Evolutionary conservation across 1,284 basidiomycete species (phyloP), one percentile per base, ranked within the genome.

Genomic region (Veloporphyrellus conicus): DNA sequence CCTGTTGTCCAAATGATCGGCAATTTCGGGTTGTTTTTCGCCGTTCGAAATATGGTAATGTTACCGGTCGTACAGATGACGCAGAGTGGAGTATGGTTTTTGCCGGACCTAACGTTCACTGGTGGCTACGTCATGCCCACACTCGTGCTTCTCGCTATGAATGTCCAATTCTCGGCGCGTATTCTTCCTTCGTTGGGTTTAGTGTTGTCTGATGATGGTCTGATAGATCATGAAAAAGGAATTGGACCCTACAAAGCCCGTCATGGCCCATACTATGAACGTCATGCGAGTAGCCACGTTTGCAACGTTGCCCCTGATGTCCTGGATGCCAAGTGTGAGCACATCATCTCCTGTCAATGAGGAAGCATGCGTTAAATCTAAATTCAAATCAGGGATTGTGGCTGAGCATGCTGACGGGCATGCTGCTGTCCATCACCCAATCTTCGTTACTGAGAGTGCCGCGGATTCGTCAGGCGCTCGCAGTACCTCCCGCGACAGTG

Each of bases 1-100:
- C 82, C 86, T 7, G 63, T 91, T 45, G 58, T 84, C 3, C 92
- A 96, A 64, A 69, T 93, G 35, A 84, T 91, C 1, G 73, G 93
- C 40, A 88, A 90, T 54, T 71, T 97, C 41, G 82, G 85, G 23
- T 75, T 93, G 71, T 99, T 97, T 77, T 85, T 93, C 55, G 92
- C 82, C 14, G 67, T 97, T 40, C 81, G 82, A 63, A 72, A 71
- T 32, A 77, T 98, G 71, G 87, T 86, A 49, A 72, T 75, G 41
- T 67, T 84, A 20, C 90, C 88, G 0, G 63, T 95, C 25, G 74
- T 77, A 37, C 87, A 88, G 64, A 69, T 98, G 57, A 77, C 81
- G 56, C 71, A 81, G 53, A 93, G 91, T 50, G 93, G 94, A 1
- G 68, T 93, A 15, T 73, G 68, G 36, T 85, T 86, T 74, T 69